Evolutionary conservation across 2,329 filamentous ascomycete genomes (phyloP), one percentile per base, ranked within the genome.

Genomic region (Ceratocystis cacaofunesta): DNA sequence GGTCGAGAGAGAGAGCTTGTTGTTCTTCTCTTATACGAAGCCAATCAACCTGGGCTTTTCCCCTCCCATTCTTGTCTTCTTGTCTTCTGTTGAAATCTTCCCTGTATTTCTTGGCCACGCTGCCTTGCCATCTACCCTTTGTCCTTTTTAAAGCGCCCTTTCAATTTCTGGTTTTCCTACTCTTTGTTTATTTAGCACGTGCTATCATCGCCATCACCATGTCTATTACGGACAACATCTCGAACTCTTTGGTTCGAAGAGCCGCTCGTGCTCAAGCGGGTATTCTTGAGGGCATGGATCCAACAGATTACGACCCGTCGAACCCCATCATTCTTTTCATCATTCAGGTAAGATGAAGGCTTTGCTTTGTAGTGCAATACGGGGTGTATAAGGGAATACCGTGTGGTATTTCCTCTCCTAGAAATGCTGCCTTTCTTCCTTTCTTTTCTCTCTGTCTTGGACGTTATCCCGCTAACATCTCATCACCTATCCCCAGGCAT

Each of bases 251-350:
- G 10, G 62, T 48, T 25, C 60, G 66, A 22, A 72, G 74, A 62
- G 76, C 73, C 0, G 64, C 74, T 22, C 72, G 50, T 46, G 60
- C 77, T 7, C 79, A 80, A 69, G 78, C 77, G 65, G 89, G 89
- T 68, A 82, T 92, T 67, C 77, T 92, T 55, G 87, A 90, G 69
- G 85, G 85, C 55, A 76, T 82, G 63, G 85, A 90, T 69, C 89
- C 89, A 1, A 79, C 86, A 36, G 72, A 80, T 36, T 90, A 87
- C 75, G 84, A 87, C 70, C 71, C 85, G 10, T 86, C 82, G 66
- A 86, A 90, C 69, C 89, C 88, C 5, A 85, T 92, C 68, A 83
- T 84, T 58, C 74, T 89, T 60, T 90, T 92, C 75, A 89, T 91
- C 71, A 87, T 91, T 61, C 87, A 91, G 83, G 77, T 78, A 70